Evolutionary conservation across 2,329 filamentous ascomycete genomes (phyloP), one percentile per base, ranked within the genome.

Genomic region (Trichoderma gracile): DNA sequence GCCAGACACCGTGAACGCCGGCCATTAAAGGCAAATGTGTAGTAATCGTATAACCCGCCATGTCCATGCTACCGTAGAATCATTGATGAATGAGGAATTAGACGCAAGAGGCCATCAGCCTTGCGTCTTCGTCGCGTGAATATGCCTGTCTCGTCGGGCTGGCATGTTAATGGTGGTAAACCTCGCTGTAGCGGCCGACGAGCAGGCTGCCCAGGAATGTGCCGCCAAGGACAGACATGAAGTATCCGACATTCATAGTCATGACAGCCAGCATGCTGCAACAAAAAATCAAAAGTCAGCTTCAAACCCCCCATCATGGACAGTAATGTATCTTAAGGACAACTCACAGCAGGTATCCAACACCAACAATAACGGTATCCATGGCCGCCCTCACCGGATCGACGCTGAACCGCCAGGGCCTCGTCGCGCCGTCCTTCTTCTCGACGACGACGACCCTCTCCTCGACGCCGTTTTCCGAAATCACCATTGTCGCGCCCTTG

Each of bases 241-340:
- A 94, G 74, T 95, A 95, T 14, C 91, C 92, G 17, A 94, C 84
- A 71, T 95, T 95, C 80, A 92, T 86, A 1, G 91, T 93, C 92
- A 95, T 97, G 73, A 96, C 90, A 15, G 90, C 91, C 78, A 97
- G 79, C 93, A 97, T 97, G 66, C 93, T 97, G 59, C 6, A n/a
- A 10, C n/a, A 17, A 15, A 12, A 25, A 25, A 25, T 25, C 42
- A 15, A 38, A 4, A 10, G 38, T 54, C 5, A 55, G 40, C 30
- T 30, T 30, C 30, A 9, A 30, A 8, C 3, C 2, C 7, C 1
- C n/a, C n/a, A n/a, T n/a, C n/a, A n/a, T n/a, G n/a, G n/a, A n/a
- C n/a, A n/a, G n/a, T n/a, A n/a, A n/a, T n/a, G n/a, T n/a, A n/a
- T n/a, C n/a, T n/a, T n/a, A n/a, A 9, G 9, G 3, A 1, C 12